A percentile compares a stretch with the other conserved stretches of the same genome.
phyloP scores from a whole-genome alignment of 768 basidiomycete species.

The Xerocomellus amylosporus region DNA sequence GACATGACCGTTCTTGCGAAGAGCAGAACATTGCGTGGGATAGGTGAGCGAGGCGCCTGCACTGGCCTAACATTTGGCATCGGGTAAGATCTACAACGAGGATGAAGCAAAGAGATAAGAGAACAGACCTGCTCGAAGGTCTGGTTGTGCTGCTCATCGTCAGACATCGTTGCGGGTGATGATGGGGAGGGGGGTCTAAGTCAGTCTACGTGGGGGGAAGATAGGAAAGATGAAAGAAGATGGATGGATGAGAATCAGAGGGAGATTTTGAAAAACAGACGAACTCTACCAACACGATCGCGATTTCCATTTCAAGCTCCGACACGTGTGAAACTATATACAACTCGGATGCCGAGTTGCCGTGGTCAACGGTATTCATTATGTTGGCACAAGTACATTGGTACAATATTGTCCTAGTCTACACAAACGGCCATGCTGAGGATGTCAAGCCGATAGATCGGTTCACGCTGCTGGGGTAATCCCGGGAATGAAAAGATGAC shows the following conservation, averaged over 20 bases:
- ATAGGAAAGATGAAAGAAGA: constrained; percentile 29
- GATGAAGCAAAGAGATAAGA: constrained; percentile 7
- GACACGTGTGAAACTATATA: constrained; percentile 23
- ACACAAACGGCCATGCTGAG: background rate
- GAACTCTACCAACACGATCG: constrained; percentile 20
- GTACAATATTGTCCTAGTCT: background rate
- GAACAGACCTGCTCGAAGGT: constrained; percentile 73
- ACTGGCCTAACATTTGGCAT: constrained; percentile 45
- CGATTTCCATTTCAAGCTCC: constrained; percentile 41
- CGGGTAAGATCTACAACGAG: constrained; percentile 13
- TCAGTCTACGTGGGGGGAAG: constrained; percentile 20
- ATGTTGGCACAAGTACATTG: background rate
- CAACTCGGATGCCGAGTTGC: constrained; percentile 18
- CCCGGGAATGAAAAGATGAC: no score
- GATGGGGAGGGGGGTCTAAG: constrained; percentile 15
- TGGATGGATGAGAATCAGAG: constrained; percentile 24
- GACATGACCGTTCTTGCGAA: constrained; percentile 90
- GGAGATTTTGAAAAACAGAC: constrained; percentile 8
- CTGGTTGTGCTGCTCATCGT: constrained; percentile 92
- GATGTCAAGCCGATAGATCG: no score
- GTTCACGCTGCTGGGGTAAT: no score
- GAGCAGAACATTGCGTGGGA: constrained; percentile 95
- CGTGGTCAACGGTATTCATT: background rate
- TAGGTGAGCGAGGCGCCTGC: constrained; percentile 77
- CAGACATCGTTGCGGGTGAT: constrained; percentile 61